Evolutionary conservation across 441 rosid genomes (phyloP), one percentile per base, ranked within the genome.

Genomic region (Syzygium malaccense): DNA sequence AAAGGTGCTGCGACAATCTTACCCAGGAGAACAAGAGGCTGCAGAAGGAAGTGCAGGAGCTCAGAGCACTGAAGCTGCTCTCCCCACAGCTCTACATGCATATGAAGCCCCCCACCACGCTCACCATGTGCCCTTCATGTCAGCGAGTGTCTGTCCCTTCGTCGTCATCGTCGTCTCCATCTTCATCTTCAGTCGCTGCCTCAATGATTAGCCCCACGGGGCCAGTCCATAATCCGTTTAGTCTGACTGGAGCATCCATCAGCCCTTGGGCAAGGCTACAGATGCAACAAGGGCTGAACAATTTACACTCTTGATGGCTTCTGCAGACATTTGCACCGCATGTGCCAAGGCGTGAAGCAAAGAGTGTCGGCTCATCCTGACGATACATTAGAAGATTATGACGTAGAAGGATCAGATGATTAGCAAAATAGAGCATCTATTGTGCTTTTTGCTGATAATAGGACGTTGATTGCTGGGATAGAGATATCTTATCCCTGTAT

Each of bases 41-140:
- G 18, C 93, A 90, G 41, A 90, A 91, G 71, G 93, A 91, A 85
- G 91, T 90, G 56, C 92, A 91, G 85, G 92, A 92, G 68, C 85
- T 92, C 48, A 89, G 92, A 57, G 89, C 93, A 80, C 88, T 92
- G 54, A 92, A 92, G 64, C 58, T 88, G 53, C 66, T 85, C 49
- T 78, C 92, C 6, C 86, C 89, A 23, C 92, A 89, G 10, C 89
- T 91, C 86, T 88, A 91, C 89, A 91, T 90, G 93, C 92, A 89
- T 41, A 79, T 90, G 75, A 32, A 68, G 41, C 92, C 92, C 1
- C 92, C 93, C 48, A 92, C 93, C 83, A 92, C 93, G n/a, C 93
- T 92, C 66, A 92, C 93, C 83, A 91, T 92, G 93, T 92, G 93
- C 86, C 93, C 93, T 6, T 90, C 93, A 17, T 92, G 93, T 66